These are phyloP conservation scores for Penicillium rolfsii DNA, from an alignment of 2,329 filamentous ascomycete genomes.

Conservation along the genomic window DNA sequence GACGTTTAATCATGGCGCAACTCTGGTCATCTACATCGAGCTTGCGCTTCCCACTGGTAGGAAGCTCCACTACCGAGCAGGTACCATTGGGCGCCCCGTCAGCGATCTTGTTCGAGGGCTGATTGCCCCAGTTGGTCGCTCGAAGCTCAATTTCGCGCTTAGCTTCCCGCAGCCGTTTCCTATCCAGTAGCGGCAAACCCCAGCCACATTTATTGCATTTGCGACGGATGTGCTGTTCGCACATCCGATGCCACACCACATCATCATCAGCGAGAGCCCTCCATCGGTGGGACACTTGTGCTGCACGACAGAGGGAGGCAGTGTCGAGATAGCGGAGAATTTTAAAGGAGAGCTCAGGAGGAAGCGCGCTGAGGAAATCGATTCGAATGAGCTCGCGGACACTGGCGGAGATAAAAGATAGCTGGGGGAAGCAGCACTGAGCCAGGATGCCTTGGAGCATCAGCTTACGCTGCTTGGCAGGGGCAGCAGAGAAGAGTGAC, in stretches of 20 bases:
- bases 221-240: conserved; percentile 91
- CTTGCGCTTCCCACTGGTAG: conserved; percentile 33
- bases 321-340: conserved; percentile 93
- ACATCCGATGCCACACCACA: conserved; percentile 98
- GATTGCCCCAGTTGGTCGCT: conserved; percentile 62
- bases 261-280: conserved; percentile 91
- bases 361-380: conserved; percentile 88
- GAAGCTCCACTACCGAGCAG: conserved; percentile 23
- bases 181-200: conserved; percentile 86
- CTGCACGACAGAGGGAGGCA: conserved; percentile 90
- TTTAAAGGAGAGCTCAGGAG: conserved; percentile 88
- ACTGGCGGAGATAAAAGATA: conserved; percentile 87
- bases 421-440: conserved; percentile 95
- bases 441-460: conserved; percentile 97
- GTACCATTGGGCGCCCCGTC: conserved; percentile 23
- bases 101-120: conserved; percentile 50
- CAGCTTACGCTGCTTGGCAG: conserved; percentile 87
- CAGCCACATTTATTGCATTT: conserved; percentile 96
- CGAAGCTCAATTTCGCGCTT: conserved; percentile 80
- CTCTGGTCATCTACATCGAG: conserved; percentile 34
- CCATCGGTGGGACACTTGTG: conserved; percentile 91
- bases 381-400: conserved; percentile 96
- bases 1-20: conserved; percentile 36
- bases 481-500: conserved; percentile 95
- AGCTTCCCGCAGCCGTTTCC: conserved; percentile 83